Percentiles rank a stretch among this genome's conserved stretches.
These are phyloP conservation scores for Barnettozyma sucrosica DNA, from an alignment of 805 yeast species.

Conservation along the genomic window DNA sequence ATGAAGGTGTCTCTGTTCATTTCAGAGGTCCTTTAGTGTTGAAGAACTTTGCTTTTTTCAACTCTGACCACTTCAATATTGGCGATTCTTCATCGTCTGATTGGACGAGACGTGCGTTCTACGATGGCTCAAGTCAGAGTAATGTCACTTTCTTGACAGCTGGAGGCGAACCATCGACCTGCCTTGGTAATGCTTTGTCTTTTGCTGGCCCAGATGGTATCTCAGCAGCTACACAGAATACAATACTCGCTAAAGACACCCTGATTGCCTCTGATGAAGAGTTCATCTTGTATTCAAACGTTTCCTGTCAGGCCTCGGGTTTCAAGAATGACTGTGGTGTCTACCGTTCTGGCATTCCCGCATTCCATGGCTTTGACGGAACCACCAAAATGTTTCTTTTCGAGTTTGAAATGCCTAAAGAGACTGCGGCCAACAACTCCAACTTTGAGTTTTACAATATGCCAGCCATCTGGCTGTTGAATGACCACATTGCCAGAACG, in stretches of 20 bases:
- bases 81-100: conserved; percentile 33
- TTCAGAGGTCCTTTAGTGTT: conserved; percentile 70
- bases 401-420: conserved; percentile 63
- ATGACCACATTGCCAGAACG: conserved; percentile 69
- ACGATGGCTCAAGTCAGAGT: conserved; percentile 47
- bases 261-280: conserved; percentile 54
- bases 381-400: conserved; percentile 65
- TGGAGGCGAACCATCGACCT: conserved; percentile 54
- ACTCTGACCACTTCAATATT: conserved; percentile 34
- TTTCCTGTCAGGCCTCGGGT: conserved; percentile 53
- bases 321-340: conserved; percentile 61
- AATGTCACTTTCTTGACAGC: conserved; percentile 65
- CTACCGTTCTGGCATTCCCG: conserved; percentile 68
- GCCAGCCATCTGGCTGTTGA: conserved; percentile 76
- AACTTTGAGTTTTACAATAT: conserved; percentile 39
- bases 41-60: conserved; percentile 55
- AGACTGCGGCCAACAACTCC: conserved; percentile 31
- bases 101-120: conserved; percentile 60
- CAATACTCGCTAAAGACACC: conserved; percentile 31
- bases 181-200: conserved; percentile 64
- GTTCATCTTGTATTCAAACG: conserved; percentile 52
- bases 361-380: conserved; percentile 67
- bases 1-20: conserved; percentile 69
- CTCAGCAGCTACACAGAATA: conserved; percentile 38
- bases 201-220: conserved; percentile 57